Evolutionary conservation across 441 rosid species (phyloP).

Genomic region (Breynia disticha): DNA sequence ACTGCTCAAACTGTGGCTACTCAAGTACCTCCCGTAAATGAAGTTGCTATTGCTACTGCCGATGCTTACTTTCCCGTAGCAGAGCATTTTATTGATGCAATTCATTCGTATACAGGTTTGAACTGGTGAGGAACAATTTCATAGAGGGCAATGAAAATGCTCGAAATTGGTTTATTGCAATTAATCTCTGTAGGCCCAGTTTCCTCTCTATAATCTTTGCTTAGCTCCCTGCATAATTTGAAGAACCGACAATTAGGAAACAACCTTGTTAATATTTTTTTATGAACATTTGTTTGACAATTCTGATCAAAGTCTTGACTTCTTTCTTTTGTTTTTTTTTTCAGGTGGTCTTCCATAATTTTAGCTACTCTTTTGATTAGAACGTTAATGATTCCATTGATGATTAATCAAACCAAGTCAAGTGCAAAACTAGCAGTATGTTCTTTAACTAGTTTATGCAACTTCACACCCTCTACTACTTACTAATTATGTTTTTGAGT

Average conservation of each 20-base stretch:
- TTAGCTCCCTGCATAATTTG: too few species aligned
- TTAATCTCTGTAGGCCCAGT: too few species aligned
- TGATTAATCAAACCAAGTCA: slow-evolving; percentile 69
- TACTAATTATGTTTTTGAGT: not conserved
- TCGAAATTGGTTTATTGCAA: too few species aligned
- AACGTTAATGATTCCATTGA: slow-evolving; percentile 52
- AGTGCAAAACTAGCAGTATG: slow-evolving; percentile 65
- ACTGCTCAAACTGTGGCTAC: slow-evolving; percentile 37
- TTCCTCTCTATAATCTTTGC: too few species aligned
- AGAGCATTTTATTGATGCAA: slow-evolving; percentile 50
- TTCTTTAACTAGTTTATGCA: slow-evolving; percentile 5
- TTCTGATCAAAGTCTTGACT: not conserved
- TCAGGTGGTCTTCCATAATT: slow-evolving; percentile 80
- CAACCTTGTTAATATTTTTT: too few species aligned
- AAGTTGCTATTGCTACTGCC: slow-evolving; percentile 75
- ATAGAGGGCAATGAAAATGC: too few species aligned
- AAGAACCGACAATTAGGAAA: too few species aligned
- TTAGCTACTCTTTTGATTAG: slow-evolving; percentile 65
- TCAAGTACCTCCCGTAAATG: slow-evolving; percentile 49
- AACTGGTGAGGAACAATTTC: slow-evolving; percentile 42
- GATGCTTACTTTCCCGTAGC: slow-evolving; percentile 60
- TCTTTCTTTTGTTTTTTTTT: slow-evolving; percentile 5
- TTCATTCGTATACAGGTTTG: slow-evolving; percentile 59
- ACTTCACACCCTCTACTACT: not conserved
- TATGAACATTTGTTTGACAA: not conserved